A percentile compares a stretch with the other conserved stretches of the same genome.
Evolutionary conservation across 2,329 filamentous ascomycete genomes (phyloP).

Genomic region (Myotisia sp.): DNA sequence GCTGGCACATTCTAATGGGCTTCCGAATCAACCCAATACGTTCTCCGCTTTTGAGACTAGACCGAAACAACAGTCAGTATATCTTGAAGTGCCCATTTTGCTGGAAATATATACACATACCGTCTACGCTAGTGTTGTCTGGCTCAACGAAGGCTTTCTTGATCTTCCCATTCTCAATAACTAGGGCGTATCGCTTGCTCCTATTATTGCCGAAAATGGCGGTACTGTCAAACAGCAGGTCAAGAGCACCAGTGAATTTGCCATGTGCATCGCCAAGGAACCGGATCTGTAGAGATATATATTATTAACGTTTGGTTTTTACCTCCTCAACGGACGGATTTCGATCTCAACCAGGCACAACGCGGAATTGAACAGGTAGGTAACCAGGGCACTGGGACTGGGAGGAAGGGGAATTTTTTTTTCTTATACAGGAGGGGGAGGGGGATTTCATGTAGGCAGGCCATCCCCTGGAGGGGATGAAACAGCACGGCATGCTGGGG

Average conservation of each 20-base stretch:
- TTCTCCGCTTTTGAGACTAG: conserved; percentile 38
- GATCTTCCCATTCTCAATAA: conserved; percentile 74
- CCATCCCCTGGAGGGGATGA: too few relatives aligned
- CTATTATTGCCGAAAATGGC: conserved; percentile 69
- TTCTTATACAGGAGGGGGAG: too few relatives aligned
- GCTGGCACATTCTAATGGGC: not conserved
- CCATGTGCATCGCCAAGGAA: conserved; percentile 74
- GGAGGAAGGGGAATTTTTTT: too few relatives aligned
- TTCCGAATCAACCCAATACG: conserved; percentile 26
- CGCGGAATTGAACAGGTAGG: not conserved
- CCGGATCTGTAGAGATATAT: conserved; percentile 47
- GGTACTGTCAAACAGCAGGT: conserved; percentile 65
- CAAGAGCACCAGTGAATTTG: conserved; percentile 68
- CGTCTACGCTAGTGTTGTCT: conserved; percentile 69
- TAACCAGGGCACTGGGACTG: too few relatives aligned
- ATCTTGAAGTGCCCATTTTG: too few relatives aligned
- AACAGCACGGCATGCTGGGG: too few relatives aligned
- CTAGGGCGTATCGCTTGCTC: conserved; percentile 76
- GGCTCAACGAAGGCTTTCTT: conserved; percentile 70
- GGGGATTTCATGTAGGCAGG: too few relatives aligned
- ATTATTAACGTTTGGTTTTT: too few relatives aligned
- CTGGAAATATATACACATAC: too few relatives aligned
- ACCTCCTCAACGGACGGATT: not conserved
- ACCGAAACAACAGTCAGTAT: not conserved
- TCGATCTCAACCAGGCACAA: not conserved